Evolutionary conservation across 163 green algal genomes (phyloP), one percentile per base, ranked within the genome.

Genomic region (Chlorella variabilis): DNA sequence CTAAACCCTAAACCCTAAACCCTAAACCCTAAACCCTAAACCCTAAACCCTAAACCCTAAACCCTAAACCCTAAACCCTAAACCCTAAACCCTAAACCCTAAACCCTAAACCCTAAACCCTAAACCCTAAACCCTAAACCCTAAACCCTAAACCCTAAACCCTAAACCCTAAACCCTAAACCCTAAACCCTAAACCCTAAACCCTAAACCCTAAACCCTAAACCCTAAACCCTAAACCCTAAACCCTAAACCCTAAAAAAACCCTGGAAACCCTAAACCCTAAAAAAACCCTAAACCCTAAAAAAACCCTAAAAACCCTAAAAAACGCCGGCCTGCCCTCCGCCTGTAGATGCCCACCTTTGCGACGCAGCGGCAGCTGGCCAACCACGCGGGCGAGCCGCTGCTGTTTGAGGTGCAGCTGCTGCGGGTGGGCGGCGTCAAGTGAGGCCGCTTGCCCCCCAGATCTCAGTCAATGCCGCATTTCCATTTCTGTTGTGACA

Each of bases 401-500:
- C 85, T 98, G 71, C 83, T 98, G 39, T 97, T 98, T 86, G 94
- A 98, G 86, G 75, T 96, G 33, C 77, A 95, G 86, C 76, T 98
- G 71, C 63, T 94, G 70, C 48, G 76, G 48, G 76, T 82, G 61
- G 74, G 56, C 7, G 74, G 59, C 17, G 15, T 54, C n/a, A n/a
- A n/a, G n/a, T n/a, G n/a, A n/a, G n/a, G n/a, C n/a, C n/a, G n/a
- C n/a, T n/a, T n/a, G n/a, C n/a, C n/a, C n/a, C n/a, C n/a, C n/a
- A n/a, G n/a, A n/a, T n/a, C n/a, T n/a, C n/a, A n/a, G n/a, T n/a
- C n/a, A n/a, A n/a, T n/a, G n/a, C n/a, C n/a, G n/a, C n/a, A n/a
- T n/a, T n/a, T n/a, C n/a, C n/a, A n/a, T n/a, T n/a, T n/a, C n/a
- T n/a, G n/a, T n/a, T n/a, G n/a, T n/a, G n/a, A n/a, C n/a, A n/a